Base-by-base conservation (phyloP, 2,329 filamentous ascomycete genomes). In the Ceratocystis smalleyi region DNA sequence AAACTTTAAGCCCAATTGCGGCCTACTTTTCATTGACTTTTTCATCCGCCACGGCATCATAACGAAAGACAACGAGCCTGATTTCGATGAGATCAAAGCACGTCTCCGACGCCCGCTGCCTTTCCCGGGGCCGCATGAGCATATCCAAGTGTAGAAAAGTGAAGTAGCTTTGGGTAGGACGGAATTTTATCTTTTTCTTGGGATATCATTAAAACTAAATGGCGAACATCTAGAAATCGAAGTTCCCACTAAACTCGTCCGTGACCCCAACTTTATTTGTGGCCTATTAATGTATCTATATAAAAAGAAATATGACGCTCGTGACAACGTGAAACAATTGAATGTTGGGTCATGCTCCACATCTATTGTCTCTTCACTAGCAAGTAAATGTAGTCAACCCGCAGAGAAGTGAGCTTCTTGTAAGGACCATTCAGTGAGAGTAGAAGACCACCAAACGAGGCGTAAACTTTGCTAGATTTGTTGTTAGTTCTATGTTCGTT, bases 321-420 rank as follows among this genome's bases (percentile, higher is more conserved):
- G 47, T 64, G 59, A 64, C 64, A 59, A 61, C 63, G 64, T 40
- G 30, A n/a, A 57, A 57, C 47, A 43, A 40, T 15, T 27, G 47
- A 22, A 57, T 57, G 40, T 57, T 8, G 7, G 2, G n/a, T 35
- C 59, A 63, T 57, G 54, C 24, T 45, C 32, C 30, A 17, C 17
- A 32, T 45, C 43, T 43, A 66, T 64, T 27, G 64, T 84, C 95
- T 96, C 84, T 96, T 99, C 70, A 95, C 79, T 67, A 97, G 81
- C 67, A 99, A 82, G 74, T 99, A 99, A 68, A 95, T 85, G 72
- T 96, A 87, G 74, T 99, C 94, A 71, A 96, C 92, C 70, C 91
- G 84, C 72, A 99, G 77, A 32, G 91, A 88, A 43, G 88, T 95
- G 68, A 99, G 83, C 79, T 96, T 96, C 80, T 94, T 95, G 75